These are phyloP conservation scores for Dryadomyces quercus-mongolicae DNA, from an alignment of 2,329 filamentous ascomycete species.

Conservation along the genomic window DNA sequence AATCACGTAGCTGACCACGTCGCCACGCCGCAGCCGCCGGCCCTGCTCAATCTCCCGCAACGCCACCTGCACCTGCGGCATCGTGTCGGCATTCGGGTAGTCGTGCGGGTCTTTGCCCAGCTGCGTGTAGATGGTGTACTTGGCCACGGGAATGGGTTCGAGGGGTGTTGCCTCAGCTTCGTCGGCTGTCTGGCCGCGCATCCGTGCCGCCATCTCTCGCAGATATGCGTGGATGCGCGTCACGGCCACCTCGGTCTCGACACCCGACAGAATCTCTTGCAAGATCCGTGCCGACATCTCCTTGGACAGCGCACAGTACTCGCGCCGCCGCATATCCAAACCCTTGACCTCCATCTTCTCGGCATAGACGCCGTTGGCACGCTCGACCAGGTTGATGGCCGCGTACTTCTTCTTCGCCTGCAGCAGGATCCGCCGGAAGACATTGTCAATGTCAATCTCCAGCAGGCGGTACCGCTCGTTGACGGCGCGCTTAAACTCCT, in stretches of 20 bases:
- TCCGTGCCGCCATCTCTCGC: constrained; percentile 68
- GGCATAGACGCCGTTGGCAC: constrained; percentile 77
- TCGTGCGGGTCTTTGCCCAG: constrained; percentile 88
- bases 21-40: constrained; percentile 80
- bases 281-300: constrained; percentile 83
- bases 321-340: constrained; percentile 92
- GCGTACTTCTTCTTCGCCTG: constrained; percentile 99
- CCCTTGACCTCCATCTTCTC: constrained; percentile 98
- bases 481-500: constrained; percentile 89
- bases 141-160: constrained; percentile 45
- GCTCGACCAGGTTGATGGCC: constrained; percentile 83
- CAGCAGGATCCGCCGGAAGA: constrained; percentile 84
- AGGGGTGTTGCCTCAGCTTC: background rate
- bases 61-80: constrained; percentile 96
- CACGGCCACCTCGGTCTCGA: constrained; percentile 79
- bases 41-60: constrained; percentile 77
- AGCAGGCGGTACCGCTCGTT: constrained; percentile 87
- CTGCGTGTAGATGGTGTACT: constrained; percentile 97
- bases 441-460: constrained; percentile 96
- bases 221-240: constrained; percentile 90
- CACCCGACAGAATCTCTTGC: constrained; percentile 89
- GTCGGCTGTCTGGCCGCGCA: constrained; percentile 61
- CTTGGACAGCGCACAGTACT: constrained; percentile 92
- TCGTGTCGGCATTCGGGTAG: constrained; percentile 85
- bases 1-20: constrained; percentile 93